Conservation (phyloP, 495 filamentous ascomycete species). For the Glarea lozoyensis region DNA sequence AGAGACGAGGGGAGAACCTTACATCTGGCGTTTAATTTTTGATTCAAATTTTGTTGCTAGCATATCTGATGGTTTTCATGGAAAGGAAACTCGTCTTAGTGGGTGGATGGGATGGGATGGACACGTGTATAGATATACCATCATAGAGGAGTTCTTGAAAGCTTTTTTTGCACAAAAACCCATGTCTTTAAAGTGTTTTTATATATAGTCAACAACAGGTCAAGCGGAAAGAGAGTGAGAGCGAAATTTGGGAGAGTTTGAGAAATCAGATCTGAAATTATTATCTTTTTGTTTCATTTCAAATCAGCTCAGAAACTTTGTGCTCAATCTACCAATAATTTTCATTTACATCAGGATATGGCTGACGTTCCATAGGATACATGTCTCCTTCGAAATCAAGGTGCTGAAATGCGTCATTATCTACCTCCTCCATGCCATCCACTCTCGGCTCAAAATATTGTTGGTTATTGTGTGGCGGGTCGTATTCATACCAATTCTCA, state of each 20-base stretch:
- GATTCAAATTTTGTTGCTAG: slow-evolving; percentile 14
- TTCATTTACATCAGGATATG: too few species aligned
- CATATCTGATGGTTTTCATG: slow-evolving; percentile 14
- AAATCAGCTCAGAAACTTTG: background rate
- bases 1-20: background rate
- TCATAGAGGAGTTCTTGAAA: slow-evolving; percentile 11
- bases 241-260: background rate
- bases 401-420: too few species aligned
- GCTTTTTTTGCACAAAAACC: background rate
- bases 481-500: slow-evolving; percentile 4
- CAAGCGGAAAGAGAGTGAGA: background rate
- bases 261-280: background rate
- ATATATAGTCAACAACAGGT: too few species aligned
- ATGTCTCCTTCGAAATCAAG: too few species aligned
- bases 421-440: too few species aligned
- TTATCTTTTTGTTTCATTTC: background rate
- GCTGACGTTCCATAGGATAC: too few species aligned
- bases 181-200: too few species aligned
- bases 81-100: too few species aligned
- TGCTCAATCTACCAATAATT: too few species aligned
- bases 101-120: slow-evolving; percentile 10
- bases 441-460: background rate
- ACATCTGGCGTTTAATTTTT: background rate
- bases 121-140: slow-evolving; percentile 15
- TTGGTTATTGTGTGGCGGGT: too few species aligned